Base-by-base conservation (phyloP, 2,329 filamentous ascomycete species). In the Epichloe aotearoae region DNA sequence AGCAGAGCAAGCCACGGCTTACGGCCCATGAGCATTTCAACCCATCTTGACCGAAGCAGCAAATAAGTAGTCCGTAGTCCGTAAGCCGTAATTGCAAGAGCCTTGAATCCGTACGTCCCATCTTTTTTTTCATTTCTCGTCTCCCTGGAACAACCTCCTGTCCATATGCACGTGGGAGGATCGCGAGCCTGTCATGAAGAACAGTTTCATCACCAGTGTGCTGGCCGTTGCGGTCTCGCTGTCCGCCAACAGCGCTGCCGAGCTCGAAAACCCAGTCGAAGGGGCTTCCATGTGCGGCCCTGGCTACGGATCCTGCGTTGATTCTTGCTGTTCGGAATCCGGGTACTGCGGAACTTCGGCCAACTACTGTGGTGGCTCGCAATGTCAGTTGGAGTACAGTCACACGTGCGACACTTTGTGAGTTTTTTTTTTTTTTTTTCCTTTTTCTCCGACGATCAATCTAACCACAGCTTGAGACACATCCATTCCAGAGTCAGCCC, bases 401-500 rank as follows among this genome's bases (percentile, higher is more conserved):
- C 64, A 69, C 50, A 59, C 62, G 39, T 70, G 68, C 62, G 66
- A 70, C 53, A 67, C 67, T 53, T 64, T 69, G 68, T 70, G 58
- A 64, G 68, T 61, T 20, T 23, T 26, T 26, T 26, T 26, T 26
- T 6, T 26, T 23, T 5, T 23, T 23, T 23, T 20, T 20, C n/a
- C n/a, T 20, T 20, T 20, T 20, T 23, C 5, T 1, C n/a, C 10
- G 11, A 10, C 3, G 3, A 30, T 10, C 30, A 30, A 30, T 30
- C 30, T 23, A 30, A 11, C 26, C 26, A 1, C 26, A 30, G 26
- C 26, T 30, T 8, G 26, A 30, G 10, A 30, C 30, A 30, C 30
- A 20, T 20, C 20, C 20, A 30, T 30, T 1, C 0, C 30, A 30
- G 30, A 10, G 30, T 30, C 30, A 10, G 30, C 30, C 66, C 67